Evolutionary conservation across 345 rosid species (phyloP).

Genomic region (Heritiera littoralis): DNA sequence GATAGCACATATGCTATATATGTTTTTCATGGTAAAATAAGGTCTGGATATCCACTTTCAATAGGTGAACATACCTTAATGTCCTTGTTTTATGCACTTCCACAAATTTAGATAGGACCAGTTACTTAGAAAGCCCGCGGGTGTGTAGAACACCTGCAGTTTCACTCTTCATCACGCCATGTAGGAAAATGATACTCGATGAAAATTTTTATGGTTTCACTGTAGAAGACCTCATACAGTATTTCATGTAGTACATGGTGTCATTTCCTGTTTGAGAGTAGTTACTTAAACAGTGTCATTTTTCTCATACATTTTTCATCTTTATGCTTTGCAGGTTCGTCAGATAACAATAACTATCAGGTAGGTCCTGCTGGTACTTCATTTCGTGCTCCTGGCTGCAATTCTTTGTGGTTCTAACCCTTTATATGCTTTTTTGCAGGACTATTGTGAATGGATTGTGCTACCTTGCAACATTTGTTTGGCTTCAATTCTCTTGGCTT

Average conservation of each 20-base stretch:
- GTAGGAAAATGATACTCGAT: not conserved
- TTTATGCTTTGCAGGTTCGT: slow-evolving; percentile 56
- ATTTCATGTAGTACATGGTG: not conserved
- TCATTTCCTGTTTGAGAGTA: slow-evolving; percentile 5
- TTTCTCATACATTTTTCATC: slow-evolving; percentile 12
- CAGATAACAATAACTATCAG: slow-evolving; percentile 80
- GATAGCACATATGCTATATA: not conserved
- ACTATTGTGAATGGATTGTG: too few relatives aligned
- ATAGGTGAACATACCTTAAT: not conserved
- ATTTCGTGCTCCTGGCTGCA: slow-evolving; percentile 6
- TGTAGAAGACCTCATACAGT: not conserved
- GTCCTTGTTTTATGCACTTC: not conserved
- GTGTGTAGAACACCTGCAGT: not conserved
- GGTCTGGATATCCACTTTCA: too few relatives aligned
- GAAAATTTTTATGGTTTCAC: not conserved
- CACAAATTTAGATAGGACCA: too few relatives aligned
- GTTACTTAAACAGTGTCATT: not conserved
- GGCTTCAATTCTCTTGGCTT: slow-evolving; percentile 82
- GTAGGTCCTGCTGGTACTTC: slow-evolving; percentile 31
- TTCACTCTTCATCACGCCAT: not conserved
- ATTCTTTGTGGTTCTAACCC: slow-evolving; percentile 19
- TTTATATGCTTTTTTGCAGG: slow-evolving; percentile 43
- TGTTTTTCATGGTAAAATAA: not conserved
- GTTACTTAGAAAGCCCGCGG: not conserved
- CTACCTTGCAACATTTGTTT: slow-evolving; percentile 47